Base-by-base conservation (phyloP, 1,284 basidiomycete genomes). In the Apiotrichum domesticum region DNA sequence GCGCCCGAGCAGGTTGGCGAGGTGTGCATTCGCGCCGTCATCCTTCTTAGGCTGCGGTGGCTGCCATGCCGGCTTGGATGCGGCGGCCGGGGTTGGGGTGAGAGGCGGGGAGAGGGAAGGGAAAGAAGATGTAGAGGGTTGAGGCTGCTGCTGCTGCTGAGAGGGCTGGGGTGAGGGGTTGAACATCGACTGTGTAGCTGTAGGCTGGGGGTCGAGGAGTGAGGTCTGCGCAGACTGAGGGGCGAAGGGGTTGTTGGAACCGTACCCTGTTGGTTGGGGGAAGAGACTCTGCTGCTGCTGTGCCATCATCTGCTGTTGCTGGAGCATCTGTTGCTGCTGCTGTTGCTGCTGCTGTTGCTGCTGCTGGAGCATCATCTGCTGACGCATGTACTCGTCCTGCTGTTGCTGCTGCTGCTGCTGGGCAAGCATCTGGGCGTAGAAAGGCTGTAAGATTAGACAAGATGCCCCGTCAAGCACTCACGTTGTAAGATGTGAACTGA, bases 221-320 rank as follows among this genome's bases (percentile, higher is more conserved):
- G 42, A 72, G 63, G 60, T 72, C 68, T 63, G 66, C 58, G 56
- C 60, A 6, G 57, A 57, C 34, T 55, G 60, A 6, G 72, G 82
- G 0, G 87, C 88, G 69, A 96, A 97, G 0, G 94, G 94, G 73
- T 98, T 98, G 81, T 98, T 98, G 45, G 90, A 90, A 13, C 92
- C 91, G 64, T 82, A 83, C 4, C 80, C 80, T 2, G 83, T 84
- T 21, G 78, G 80, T 63, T 84, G 83, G 6, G 82, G 77, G 57
- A 79, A 68, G 29, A 82, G 68, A 4, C 74, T 72, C 54, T 78
- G 75, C 46, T 74, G 75, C 70, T 77, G 77, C 58, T 77, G 68
- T 56, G 76, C 70, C 55, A 69, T 69, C 60, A 84, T 77, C 66
- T 84, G 83, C 67, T 87, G 78, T 67, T 85, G 84, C 65, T 87